phyloP scores from a whole-genome alignment of 768 basidiomycete species.

The Leucocoprinus sp. region DNA sequence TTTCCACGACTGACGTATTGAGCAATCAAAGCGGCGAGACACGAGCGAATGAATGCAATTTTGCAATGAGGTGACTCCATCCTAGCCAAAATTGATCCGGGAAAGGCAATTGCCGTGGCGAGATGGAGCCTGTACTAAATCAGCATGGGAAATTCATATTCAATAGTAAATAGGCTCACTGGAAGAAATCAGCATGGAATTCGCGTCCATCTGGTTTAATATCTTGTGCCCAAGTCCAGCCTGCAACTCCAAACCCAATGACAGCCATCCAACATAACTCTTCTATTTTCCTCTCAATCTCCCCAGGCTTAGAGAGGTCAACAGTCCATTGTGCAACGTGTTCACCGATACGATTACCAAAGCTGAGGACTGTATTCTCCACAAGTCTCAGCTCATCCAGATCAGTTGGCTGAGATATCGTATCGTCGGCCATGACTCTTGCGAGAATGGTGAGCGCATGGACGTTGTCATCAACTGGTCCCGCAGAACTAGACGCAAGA shows the following conservation, averaged over 20 bases:
- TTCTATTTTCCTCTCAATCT: constrained; percentile 46
- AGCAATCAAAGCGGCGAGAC: constrained; percentile 42
- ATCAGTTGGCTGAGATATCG: constrained; percentile 20
- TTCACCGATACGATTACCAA: constrained; percentile 31
- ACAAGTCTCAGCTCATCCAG: constrained; percentile 20
- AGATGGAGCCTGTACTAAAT: constrained; percentile 45
- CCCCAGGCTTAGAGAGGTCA: constrained; percentile 26
- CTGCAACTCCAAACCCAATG: constrained; percentile 50
- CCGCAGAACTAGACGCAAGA: not conserved
- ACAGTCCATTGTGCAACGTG: constrained; percentile 39
- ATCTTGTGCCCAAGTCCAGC: constrained; percentile 31
- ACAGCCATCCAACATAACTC: constrained; percentile 52
- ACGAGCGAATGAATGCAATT: constrained; percentile 46
- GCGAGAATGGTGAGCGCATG: constrained; percentile 49
- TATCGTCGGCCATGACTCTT: constrained; percentile 43
- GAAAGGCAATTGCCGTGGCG: constrained; percentile 58
- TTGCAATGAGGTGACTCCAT: constrained; percentile 33
- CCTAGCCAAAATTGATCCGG: constrained; percentile 38
- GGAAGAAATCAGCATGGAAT: constrained; percentile 53
- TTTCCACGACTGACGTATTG: constrained; percentile 56
- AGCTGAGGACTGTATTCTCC: constrained; percentile 24
- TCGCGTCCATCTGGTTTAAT: constrained; percentile 16
- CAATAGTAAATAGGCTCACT: constrained; percentile 20
- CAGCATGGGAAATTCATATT: not conserved
- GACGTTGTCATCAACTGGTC: constrained; percentile 14